Conservation (phyloP, 2,329 filamentous ascomycete species). For the Colletotrichum chlorophyti region DNA sequence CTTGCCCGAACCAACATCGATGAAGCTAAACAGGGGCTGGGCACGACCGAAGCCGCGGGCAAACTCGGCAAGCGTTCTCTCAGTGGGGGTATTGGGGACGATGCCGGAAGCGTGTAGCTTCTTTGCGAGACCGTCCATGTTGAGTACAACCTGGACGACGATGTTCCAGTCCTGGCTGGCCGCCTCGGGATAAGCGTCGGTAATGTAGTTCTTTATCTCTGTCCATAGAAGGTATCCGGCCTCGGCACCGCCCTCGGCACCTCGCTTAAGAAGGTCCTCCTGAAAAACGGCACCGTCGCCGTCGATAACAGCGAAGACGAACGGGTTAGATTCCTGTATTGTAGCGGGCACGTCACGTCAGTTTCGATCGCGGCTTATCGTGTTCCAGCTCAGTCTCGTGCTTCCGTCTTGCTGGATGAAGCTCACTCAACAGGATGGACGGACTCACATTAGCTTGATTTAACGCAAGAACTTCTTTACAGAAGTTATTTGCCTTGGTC, state of each 20-base stretch:
- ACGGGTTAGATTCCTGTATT: conserved; percentile 38
- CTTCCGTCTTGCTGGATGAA: too few relatives aligned
- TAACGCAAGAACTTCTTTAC: conserved; percentile 13
- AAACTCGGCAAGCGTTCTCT: conserved; percentile 36
- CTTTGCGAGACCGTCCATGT: conserved; percentile 39
- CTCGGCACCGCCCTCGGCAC: conserved; percentile 40
- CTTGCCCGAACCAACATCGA: conserved; percentile 43
- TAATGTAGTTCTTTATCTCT: conserved; percentile 34
- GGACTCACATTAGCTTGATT: conserved; percentile 26
- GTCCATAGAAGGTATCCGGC: conserved; percentile 38
- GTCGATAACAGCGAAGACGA: conserved; percentile 43
- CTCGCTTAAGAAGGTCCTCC: conserved; percentile 38
- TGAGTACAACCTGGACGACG: conserved; percentile 41
- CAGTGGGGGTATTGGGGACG: conserved; percentile 31
- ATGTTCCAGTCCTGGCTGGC: conserved; percentile 40
- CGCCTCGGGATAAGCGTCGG: conserved; percentile 33
- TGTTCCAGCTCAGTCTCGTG: too few relatives aligned
- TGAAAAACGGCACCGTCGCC: conserved; percentile 44
- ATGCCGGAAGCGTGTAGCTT: conserved; percentile 36
- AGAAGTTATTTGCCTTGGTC: conserved; percentile 21
- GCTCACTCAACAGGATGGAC: neutral
- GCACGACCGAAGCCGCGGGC: conserved; percentile 41
- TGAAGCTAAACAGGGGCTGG: conserved; percentile 42
- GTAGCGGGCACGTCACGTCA: neutral
- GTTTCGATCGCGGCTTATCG: too few relatives aligned